Evolutionary conservation across 2,329 filamentous ascomycete genomes (phyloP).

Genomic region (Beauveria rudraprayagi): DNA sequence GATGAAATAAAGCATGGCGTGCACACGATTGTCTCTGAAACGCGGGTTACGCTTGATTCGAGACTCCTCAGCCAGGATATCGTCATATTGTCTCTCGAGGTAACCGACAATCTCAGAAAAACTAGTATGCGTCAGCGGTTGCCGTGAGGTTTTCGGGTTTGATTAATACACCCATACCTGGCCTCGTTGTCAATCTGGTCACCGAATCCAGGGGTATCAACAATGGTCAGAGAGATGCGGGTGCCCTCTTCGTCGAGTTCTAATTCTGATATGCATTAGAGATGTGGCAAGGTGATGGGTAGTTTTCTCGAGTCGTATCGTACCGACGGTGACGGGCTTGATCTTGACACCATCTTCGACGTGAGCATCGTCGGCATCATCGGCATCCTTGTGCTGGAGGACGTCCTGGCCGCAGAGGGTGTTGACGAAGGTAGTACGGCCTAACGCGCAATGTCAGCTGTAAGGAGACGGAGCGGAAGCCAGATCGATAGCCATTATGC

Average conservation of each 20-base stretch:
- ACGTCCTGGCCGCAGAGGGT: conserved; percentile 95
- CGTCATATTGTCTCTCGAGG: conserved; percentile 98
- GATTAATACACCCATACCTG: conserved; percentile 49
- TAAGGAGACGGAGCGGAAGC: neutral
- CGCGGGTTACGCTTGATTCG: conserved; percentile 99
- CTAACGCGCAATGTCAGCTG: conserved; percentile 35
- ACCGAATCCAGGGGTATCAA: conserved; percentile 96
- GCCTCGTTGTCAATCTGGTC: conserved; percentile 99
- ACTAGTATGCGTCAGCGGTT: conserved; percentile 36
- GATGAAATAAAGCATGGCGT: conserved; percentile 98
- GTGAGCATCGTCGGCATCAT: conserved; percentile 82
- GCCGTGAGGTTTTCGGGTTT: neutral
- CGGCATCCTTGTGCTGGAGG: conserved; percentile 81
- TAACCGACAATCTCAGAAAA: conserved; percentile 97
- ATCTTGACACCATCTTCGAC: conserved; percentile 96
- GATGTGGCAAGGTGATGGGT: conserved; percentile 16
- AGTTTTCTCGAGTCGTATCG: conserved; percentile 11
- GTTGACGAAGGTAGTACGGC: conserved; percentile 98
- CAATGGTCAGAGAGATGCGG: conserved; percentile 94
- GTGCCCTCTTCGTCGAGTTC: conserved; percentile 98
- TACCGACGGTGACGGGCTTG: conserved; percentile 96
- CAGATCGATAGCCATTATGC: neutral
- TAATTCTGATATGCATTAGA: conserved; percentile 52
- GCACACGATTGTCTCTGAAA: conserved; percentile 98
- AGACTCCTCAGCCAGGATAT: conserved; percentile 97